Evolutionary conservation across 495 filamentous ascomycete genomes (phyloP).

Genomic region (Neurospora terricola): DNA sequence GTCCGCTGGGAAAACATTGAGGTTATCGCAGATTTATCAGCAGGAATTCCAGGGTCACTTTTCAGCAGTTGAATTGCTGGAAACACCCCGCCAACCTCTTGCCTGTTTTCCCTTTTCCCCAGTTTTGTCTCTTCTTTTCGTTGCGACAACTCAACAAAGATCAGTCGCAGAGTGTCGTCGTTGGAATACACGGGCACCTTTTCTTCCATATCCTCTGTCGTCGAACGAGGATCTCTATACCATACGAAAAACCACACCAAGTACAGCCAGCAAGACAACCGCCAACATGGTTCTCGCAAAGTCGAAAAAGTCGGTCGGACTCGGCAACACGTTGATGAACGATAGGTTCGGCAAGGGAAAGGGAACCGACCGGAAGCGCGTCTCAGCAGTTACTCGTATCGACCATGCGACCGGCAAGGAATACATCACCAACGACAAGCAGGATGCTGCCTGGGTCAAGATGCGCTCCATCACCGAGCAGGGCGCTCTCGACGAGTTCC

Average conservation of each 20-base stretch:
- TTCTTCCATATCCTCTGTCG: background rate
- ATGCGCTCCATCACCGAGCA: conserved; percentile 99
- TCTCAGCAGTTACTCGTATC: conserved; percentile 51
- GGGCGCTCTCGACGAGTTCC: conserved; percentile 72
- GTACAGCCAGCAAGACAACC: background rate
- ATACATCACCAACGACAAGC: conserved; percentile 62
- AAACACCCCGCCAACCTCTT: background rate
- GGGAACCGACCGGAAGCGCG: conserved; percentile 51
- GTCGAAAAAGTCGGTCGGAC: conserved; percentile 87
- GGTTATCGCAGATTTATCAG: background rate
- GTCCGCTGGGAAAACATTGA: background rate
- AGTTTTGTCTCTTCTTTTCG: background rate
- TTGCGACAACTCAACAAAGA: background rate
- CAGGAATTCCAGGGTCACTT: background rate
- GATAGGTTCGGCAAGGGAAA: conserved; percentile 88
- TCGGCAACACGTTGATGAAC: conserved; percentile 79
- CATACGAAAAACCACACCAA: no score
- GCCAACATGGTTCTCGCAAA: conserved; percentile 80
- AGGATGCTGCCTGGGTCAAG: conserved; percentile 81
- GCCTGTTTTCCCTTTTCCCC: background rate
- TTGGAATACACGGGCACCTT: background rate
- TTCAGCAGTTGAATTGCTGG: background rate
- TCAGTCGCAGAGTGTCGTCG: background rate
- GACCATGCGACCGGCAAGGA: conserved; percentile 52
- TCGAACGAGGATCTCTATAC: background rate